A percentile compares a stretch with the other conserved stretches of the same genome.
These are phyloP conservation scores for Clonostachys chloroleuca DNA, from an alignment of 2,329 filamentous ascomycete species.

Conservation along the genomic window DNA sequence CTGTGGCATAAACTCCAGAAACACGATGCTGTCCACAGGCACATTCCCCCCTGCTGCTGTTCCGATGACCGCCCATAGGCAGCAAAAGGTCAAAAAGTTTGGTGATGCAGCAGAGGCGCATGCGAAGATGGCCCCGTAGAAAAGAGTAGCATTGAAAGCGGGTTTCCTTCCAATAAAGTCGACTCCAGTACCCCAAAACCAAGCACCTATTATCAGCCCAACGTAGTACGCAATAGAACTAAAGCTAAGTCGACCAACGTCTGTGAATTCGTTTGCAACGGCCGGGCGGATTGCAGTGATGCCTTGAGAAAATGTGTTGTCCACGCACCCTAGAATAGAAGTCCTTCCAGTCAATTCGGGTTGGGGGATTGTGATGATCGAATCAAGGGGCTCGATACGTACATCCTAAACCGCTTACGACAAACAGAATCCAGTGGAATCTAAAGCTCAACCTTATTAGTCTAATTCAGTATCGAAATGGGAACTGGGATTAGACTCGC, in stretches of 20 bases:
- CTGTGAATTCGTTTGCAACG: slow-evolving; percentile 24
- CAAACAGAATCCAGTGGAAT: slow-evolving; percentile 36
- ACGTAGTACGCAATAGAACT: slow-evolving; percentile 27
- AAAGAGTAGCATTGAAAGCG: slow-evolving; percentile 38
- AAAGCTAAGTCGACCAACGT: slow-evolving; percentile 20
- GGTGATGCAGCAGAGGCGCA: slow-evolving; percentile 51
- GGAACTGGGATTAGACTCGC: slow-evolving; percentile 11
- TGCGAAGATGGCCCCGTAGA: slow-evolving; percentile 47
- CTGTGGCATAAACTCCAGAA: slow-evolving; percentile 39
- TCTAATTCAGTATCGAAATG: not conserved
- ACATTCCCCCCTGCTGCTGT: slow-evolving; percentile 37
- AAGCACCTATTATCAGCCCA: slow-evolving; percentile 37
- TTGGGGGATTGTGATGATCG: slow-evolving; percentile 32
- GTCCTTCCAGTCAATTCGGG: not conserved
- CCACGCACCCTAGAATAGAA: not conserved
- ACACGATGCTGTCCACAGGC: slow-evolving; percentile 41
- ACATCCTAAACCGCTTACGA: slow-evolving; percentile 40
- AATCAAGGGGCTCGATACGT: too few relatives aligned
- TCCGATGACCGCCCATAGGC: slow-evolving; percentile 46
- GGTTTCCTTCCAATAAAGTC: slow-evolving; percentile 34
- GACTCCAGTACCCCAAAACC: slow-evolving; percentile 35
- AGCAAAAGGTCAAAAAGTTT: slow-evolving; percentile 51
- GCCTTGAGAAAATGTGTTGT: slow-evolving; percentile 13
- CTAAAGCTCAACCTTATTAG: slow-evolving; percentile 5
- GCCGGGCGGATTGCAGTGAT: slow-evolving; percentile 24